Evolutionary conservation across 768 basidiomycete species (phyloP), one percentile per base, ranked within the genome.

Genomic region (Cyclocybe cylindracea): DNA sequence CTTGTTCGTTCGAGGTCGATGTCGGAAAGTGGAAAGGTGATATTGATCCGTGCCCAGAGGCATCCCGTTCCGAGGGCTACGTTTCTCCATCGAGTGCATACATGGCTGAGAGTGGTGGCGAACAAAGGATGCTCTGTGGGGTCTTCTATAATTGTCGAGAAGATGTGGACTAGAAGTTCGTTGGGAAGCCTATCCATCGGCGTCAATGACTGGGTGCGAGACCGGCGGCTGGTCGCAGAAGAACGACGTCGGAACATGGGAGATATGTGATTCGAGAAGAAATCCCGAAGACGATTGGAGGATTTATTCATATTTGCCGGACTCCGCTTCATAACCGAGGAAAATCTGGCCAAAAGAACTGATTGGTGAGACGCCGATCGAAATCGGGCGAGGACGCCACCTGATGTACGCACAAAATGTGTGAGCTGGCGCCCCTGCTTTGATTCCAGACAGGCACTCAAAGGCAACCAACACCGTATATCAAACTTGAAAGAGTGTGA

Each of bases 1-100:
- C 64, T 46, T 4, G 71, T 63, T 45, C 75, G 73, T 13, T 60
- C 48, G 4, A 78, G 55, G 53, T 80, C 77, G 5, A 50, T 55
- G 6, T 57, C 51, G n/a, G 66, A 69, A 9, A 72, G 64, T 2
- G 82, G 80, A 47, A 71, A 73, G 8, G 73, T 72, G 44, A 85
- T 65, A 44, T 66, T 59, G 51, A 86, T 70, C n/a, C 64, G 72
- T 1, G 71, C 70, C 84, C 84, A 86, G n/a, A 86, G 59, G 3
- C 54, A 61, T 35, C 75, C 68, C 9, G 70, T 78, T 7, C 71
- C 63, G 7, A 83, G 64, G 2, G 78, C 72, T 13, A 80, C 59
- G n/a, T 69, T 56, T 48, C 82, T 69, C 82, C 83, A 85, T 47
- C 70, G 72, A 32, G 61, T 64, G 37, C 77, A 84, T 11, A 83